phyloP scores from a whole-genome alignment of 73 alveolate genomes.

The Halteria grandinella region DNA sequence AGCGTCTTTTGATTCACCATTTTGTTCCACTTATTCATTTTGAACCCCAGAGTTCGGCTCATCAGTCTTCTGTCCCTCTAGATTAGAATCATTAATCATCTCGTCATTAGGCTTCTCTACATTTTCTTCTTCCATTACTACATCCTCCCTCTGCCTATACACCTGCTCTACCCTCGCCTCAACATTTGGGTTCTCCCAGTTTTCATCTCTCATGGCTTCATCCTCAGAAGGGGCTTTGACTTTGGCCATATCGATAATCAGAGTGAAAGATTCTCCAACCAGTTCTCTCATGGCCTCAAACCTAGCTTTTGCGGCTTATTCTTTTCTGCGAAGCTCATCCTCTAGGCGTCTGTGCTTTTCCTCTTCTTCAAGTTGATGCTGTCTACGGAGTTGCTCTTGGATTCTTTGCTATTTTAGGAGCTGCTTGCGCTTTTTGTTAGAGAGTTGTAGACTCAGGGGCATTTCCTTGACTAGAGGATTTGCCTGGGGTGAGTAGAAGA shows the following conservation, averaged over 20 bases:
- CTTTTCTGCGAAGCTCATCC: not conserved
- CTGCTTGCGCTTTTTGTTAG: conserved; percentile 9
- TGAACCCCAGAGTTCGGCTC: no score
- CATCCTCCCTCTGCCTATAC: no score
- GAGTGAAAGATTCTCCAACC: not conserved
- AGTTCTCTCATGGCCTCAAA: not conserved
- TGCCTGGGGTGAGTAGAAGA: not conserved
- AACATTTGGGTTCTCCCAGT: no score
- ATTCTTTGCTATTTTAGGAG: not conserved
- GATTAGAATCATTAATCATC: no score
- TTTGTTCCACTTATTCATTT: no score
- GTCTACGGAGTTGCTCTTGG: no score
- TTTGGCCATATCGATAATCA: conserved; percentile 14
- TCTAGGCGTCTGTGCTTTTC: conserved; percentile 8
- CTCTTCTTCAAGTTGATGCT: conserved; percentile 7
- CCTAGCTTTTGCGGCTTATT: not conserved
- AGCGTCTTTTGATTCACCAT: not conserved
- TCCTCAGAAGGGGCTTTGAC: no score
- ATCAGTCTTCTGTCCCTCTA: no score
- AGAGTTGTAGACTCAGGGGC: conserved; percentile 6
- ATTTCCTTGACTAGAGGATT: conserved; percentile 46
- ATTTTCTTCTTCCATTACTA: conserved; percentile 41
- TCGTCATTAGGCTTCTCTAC: conserved; percentile 33
- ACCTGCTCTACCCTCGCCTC: no score
- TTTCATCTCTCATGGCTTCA: no score